Evolutionary conservation across 2,329 filamentous ascomycete genomes (phyloP), one percentile per base, ranked within the genome.

Genomic region (Claviceps lovelessii): DNA sequence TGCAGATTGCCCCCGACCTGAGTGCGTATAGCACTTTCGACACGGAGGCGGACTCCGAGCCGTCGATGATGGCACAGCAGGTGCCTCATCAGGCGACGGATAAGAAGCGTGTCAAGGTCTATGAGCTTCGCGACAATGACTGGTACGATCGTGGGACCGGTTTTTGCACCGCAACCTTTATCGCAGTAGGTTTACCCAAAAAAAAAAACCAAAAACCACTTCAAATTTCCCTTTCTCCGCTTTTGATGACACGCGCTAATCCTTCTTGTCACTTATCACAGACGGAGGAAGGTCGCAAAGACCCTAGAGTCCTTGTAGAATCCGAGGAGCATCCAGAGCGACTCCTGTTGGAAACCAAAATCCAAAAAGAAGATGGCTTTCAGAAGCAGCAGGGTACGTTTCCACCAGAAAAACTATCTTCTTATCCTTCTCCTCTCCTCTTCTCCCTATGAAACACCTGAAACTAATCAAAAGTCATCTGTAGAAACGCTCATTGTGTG

Each of bases 81-180:
- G 80, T 83, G 80, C 80, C 80, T 80, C 80, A 82, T 79, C 78
- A 77, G 73, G 73, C 76, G 70, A 77, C 77, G 70, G 80, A 84
- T 65, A 81, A 77, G 73, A 83, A 80, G 70, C 80, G 93, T 78
- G 93, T 97, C 72, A 98, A 98, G 78, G 93, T 98, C 68, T 98
- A 98, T 72, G 93, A 97, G 76, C 80, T 98, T 65, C 89, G 88
- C 70, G 90, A 95, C 73, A 95, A 95, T 78, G 93, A 97, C 81
- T 98, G 93, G 93, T 96, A 91, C 69, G 93, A 98, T 73, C 81
- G 91, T 65, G 93, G 93, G 60, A 98, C 93, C 50, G 93, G 93
- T 59, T 96, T 96, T 71, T 97, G 93, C 70, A 88, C 83, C 57
- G 90, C 90, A 50, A 79, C 83, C 60, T 80, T 86, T 60, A 73